phyloP scores from a whole-genome alignment of 305 asterid genomes.

The Nicotiana rustica region DNA sequence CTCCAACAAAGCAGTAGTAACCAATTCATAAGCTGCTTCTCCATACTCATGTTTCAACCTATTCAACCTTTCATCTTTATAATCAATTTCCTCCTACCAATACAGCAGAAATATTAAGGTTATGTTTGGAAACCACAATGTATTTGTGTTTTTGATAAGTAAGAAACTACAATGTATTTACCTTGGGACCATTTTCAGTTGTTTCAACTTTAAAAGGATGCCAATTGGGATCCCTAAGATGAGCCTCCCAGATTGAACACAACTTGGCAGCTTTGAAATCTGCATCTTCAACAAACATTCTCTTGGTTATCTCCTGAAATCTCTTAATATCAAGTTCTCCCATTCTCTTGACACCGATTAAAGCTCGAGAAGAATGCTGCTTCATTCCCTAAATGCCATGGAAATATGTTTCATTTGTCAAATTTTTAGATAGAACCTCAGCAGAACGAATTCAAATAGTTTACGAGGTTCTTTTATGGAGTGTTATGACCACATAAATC shows the following conservation, averaged over 20 bases:
- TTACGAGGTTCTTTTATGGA: not conserved
- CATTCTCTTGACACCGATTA: constrained; percentile 47
- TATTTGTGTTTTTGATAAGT: too few species aligned
- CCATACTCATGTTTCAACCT: constrained; percentile 30
- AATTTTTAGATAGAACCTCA: not conserved
- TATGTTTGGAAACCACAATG: not conserved
- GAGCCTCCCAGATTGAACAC: constrained; percentile 44
- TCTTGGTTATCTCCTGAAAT: constrained; percentile 35
- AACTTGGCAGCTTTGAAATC: constrained; percentile 36
- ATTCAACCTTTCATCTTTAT: constrained; percentile 20
- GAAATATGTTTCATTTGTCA: not conserved
- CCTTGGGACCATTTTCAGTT: constrained; percentile 33
- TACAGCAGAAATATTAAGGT: not conserved
- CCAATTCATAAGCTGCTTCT: constrained; percentile 6
- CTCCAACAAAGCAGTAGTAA: constrained; percentile 25
- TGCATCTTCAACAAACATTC: constrained; percentile 1
- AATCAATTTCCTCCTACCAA: constrained; percentile 26
- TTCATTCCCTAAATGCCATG: constrained; percentile 40
- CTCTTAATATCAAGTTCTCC: constrained; percentile 40
- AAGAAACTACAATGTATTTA: constrained; percentile 27
- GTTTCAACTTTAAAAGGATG: constrained; percentile 41
- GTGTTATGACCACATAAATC: not conserved
- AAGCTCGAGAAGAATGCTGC: constrained; percentile 27
- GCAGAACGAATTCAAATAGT: not conserved
- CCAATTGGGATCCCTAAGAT: constrained; percentile 41